phyloP scores from a whole-genome alignment of 768 basidiomycete genomes.

The Suillus fuscotomentosus region DNA sequence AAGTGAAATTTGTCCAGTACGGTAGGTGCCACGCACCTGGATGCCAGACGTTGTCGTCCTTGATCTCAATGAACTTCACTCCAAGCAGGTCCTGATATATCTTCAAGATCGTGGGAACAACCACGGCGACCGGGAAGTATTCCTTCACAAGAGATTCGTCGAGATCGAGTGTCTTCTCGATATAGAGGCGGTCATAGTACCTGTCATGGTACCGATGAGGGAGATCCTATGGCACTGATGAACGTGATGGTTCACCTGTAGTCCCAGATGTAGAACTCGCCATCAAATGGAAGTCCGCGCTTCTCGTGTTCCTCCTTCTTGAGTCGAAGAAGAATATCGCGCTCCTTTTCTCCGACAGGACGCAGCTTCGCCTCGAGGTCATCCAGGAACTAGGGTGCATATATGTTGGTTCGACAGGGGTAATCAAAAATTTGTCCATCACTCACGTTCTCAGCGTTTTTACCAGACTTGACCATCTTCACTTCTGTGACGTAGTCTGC shows the following conservation, averaged over 20 bases:
- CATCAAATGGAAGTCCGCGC: slow-evolving; percentile 61
- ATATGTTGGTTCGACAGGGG: neutral
- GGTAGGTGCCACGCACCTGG: slow-evolving; percentile 47
- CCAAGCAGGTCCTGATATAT: slow-evolving; percentile 84
- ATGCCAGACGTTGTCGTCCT: slow-evolving; percentile 76
- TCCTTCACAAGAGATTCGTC: slow-evolving; percentile 83
- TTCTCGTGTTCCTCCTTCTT: slow-evolving; percentile 74
- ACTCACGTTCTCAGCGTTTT: slow-evolving; percentile 55
- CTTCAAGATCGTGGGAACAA: slow-evolving; percentile 77
- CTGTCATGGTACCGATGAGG: slow-evolving; percentile 13
- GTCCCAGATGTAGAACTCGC: slow-evolving; percentile 81
- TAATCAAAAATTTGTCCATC: neutral
- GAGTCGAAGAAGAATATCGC: slow-evolving; percentile 61
- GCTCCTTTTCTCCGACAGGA: slow-evolving; percentile 70
- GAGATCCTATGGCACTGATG: neutral
- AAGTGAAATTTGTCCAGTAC: neutral
- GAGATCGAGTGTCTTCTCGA: slow-evolving; percentile 64
- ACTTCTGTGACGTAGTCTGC: slow-evolving; percentile 83
- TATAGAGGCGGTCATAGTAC: slow-evolving; percentile 39
- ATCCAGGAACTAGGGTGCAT: slow-evolving; percentile 60
- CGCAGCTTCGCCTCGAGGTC: slow-evolving; percentile 73
- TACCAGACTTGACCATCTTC: slow-evolving; percentile 79
- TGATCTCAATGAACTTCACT: slow-evolving; percentile 59
- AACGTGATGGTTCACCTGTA: slow-evolving; percentile 61
- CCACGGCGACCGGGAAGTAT: slow-evolving; percentile 84